Base-by-base conservation (phyloP, 495 filamentous ascomycete genomes). In the Endocarpon pusillum region DNA sequence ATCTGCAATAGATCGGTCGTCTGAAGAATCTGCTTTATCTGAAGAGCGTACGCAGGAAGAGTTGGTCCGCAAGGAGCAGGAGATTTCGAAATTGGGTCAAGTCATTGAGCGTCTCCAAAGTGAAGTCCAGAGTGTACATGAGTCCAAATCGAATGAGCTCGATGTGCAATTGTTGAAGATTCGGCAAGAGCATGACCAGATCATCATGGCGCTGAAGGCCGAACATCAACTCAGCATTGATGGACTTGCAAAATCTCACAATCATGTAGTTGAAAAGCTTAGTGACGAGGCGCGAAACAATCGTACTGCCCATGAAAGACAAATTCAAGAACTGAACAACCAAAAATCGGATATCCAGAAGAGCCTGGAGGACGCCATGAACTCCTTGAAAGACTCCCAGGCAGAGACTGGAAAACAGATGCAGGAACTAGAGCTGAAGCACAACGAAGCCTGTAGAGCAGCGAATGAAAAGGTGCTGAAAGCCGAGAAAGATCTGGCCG, bases 391-490 rank as follows among this genome's bases (percentile, higher is more conserved):
- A 31, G 12, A 31, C 5, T n/a, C 28, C 5, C 14, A 31, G 12
- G 19, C 5, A 5, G 5, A 31, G 12, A 15, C 19, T 14, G 28
- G 19, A 5, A 14, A n/a, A 5, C 19, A n/a, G 12, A 31, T 31
- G 28, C 7, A 31, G 12, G 12, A 31, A 7, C 28, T 31, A 5
- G 19, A 31, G 12, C 19, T 17, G 12, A 31, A n/a, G 4, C 28
- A 34, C 17, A 20, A 10, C 12, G 9, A 14, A 34, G 20, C 12
- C 15, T 5, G 18, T 11, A 14, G 6, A 20, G 5, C 32, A 6
- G 32, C 32, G 6, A 34, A 34, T 19, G 4, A 45, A 45, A 32
- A 30, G 37, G 11, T 42, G 34, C 38, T 30, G 18, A 21, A 4
- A 21, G 15, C 22, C 15, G 24, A 17, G 38, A 36, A 36, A 17